Base-by-base conservation (phyloP, 208 protist genomes). In the Trypanosoma avium region DNA sequence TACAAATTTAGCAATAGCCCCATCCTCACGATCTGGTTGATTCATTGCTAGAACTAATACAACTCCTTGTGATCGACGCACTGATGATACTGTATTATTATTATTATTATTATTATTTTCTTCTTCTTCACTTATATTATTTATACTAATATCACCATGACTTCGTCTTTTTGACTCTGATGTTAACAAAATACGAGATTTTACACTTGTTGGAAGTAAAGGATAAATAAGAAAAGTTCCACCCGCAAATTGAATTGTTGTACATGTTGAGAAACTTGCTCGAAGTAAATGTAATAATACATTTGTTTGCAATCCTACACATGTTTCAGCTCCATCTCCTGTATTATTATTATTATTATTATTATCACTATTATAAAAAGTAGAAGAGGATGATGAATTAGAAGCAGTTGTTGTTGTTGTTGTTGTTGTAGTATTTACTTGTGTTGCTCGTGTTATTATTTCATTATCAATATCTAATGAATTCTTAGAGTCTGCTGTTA, bases 21-120 rank as follows among this genome's bases (percentile, higher is more conserved):
- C 72, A 46, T 82, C 62, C 42, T 88, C 81, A 4, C 72, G 72
- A 63, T 94, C 88, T 2, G 81, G 76, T 17, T 70, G 77, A 61
- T 60, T 67, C 81, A 92, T 87, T 32, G 88, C 88, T 1, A 90
- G 73, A 13, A 94, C 83, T n/a, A 94, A 70, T 47, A 84, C 17
- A 6, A 65, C 66, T 26, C 48, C 36, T 4, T 43, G 30, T 10
- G 66, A 60, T 35, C 4, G 29, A 26, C 21, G 21, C 15, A 19
- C 47, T 24, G 32, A 6, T 8, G 33, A 29, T 30, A 15, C 27
- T 33, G 54, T 50, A 36, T 46, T 46, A 40, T 21, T 19, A 9
- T 6, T 30, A 33, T 9, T 38, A 50, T 17, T 12, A 13, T 24
- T 38, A 42, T 36, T n/a, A 22, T 33, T 24, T 53, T 58, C 63